Base-by-base conservation (phyloP, 192 early-diverging fungal species). In the Allomyces macrogynus region DNA sequence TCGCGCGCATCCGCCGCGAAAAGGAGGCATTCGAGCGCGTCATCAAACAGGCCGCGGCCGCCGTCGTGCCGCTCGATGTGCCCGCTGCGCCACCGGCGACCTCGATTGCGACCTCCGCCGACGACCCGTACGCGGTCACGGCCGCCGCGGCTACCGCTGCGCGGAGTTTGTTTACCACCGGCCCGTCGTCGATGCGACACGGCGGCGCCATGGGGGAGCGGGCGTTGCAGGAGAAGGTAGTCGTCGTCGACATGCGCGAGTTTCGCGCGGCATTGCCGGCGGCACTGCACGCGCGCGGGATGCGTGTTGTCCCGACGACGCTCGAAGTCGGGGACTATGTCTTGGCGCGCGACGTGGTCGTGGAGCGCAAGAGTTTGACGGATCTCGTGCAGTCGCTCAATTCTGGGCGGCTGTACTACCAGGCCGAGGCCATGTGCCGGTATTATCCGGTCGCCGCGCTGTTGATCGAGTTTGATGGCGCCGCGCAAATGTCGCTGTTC, bases 301-400 rank as follows among this genome's bases (percentile, higher is more conserved):
- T 93, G 68, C 71, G 76, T 11, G 73, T 98, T 7, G 67, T 81
- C 20, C 89, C 92, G 20, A 86, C 84, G 67, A 98, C 94, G 1
- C 73, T 98, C 5, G 81, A 84, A 68, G 85, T 98, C 0, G 95
- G 93, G 54, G 95, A 98, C 74, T 98, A 97, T 69, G 81, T 98
- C 11, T 72, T 98, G 14, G 84, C 84, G 43, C 86, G 91, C 25
- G 72, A 77, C 5, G 84, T 97, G 43, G 92, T 85, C 27, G 87
- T 98, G 10, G 95, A 98, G 71, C 77, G 95, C 65, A 98, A 98
- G 75, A 87, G 86, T 42, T 78, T 95, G 25, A 77, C 86, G 1
- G 95, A 98, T 79, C 77, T 96, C 32, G 82, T 93, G 54, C 73
- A 76, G 23, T 92, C 89, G 1, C 80, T 97, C 68, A 81, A 79